These are phyloP conservation scores for Hygrocybe punicea DNA, from an alignment of 768 basidiomycete species.

Conservation along the genomic window DNA sequence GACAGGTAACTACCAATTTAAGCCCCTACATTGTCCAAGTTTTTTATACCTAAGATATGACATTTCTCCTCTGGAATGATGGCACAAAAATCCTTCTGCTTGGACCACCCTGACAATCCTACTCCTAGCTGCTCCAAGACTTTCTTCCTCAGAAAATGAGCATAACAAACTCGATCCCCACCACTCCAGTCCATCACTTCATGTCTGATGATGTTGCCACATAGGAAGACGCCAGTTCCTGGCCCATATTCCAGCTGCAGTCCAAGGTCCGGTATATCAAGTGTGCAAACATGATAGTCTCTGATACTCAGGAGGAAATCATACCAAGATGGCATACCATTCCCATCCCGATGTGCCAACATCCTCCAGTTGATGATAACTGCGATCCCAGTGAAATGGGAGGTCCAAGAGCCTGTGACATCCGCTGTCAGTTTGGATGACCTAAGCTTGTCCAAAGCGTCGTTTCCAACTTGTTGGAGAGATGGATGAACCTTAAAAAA, in stretches of 20 bases:
- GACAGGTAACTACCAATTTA: too few species aligned
- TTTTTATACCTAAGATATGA: too few species aligned
- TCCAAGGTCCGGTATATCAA: background rate
- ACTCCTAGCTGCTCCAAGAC: background rate
- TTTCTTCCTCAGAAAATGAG: constrained; percentile 1
- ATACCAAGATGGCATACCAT: background rate
- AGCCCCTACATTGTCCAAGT: too few species aligned
- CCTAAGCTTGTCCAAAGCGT: background rate
- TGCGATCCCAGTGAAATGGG: background rate
- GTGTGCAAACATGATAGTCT: background rate
- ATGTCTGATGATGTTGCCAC: constrained; percentile 2
- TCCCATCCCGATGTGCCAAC: background rate
- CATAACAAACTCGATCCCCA: constrained; percentile 6
- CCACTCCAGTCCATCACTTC: constrained; percentile 2
- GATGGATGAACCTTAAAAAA: background rate
- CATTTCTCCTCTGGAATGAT: too few species aligned
- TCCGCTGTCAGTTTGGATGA: background rate
- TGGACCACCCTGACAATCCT: background rate
- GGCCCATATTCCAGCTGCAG: background rate
- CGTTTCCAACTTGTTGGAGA: background rate
- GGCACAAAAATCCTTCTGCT: background rate
- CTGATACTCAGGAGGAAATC: background rate
- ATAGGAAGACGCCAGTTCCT: background rate
- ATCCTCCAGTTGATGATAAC: background rate
- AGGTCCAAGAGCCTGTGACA: background rate